Evolutionary conservation across 495 filamentous ascomycete genomes (phyloP).

Genomic region (Annulohypoxylon nitens): DNA sequence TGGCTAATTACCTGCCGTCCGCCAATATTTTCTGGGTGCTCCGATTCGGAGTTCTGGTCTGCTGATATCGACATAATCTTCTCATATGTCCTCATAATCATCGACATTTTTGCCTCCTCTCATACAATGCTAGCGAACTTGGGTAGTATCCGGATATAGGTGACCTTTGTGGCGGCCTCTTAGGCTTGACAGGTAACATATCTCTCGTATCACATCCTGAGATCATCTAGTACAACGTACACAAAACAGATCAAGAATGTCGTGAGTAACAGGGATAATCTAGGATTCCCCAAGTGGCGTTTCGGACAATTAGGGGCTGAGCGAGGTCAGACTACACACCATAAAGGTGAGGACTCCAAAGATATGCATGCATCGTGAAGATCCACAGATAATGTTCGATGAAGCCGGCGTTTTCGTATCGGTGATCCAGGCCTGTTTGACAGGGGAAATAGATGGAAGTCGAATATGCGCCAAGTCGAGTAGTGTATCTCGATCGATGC

Average conservation of each 20-base stretch:
- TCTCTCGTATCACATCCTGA: not conserved
- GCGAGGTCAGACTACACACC: constrained; percentile 4
- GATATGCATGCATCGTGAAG: constrained; percentile 14
- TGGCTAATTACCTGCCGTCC: not conserved
- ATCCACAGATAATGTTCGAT: constrained; percentile 27
- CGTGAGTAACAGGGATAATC: constrained; percentile 9
- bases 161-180: not conserved
- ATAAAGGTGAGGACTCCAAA: not conserved
- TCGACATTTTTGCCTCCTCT: not conserved
- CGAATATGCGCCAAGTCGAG: constrained; percentile 50
- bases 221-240: not conserved
- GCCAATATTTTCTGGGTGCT: not conserved
- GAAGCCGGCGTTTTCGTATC: constrained; percentile 18
- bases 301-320: not conserved
- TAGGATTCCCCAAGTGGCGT: not conserved
- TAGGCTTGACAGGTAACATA: not conserved
- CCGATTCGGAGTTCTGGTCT: not conserved
- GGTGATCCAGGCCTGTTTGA: constrained; percentile 21
- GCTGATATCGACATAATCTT: not conserved
- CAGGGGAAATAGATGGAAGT: constrained; percentile 25
- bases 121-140: not conserved
- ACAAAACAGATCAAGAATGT: constrained; percentile 6
- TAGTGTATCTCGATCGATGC: constrained; percentile 40
- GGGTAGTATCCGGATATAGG: not conserved
- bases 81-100: not conserved